Evolutionary conservation across 2,329 filamentous ascomycete genomes (phyloP).

Genomic region (Acephala macrosclerotiorum): DNA sequence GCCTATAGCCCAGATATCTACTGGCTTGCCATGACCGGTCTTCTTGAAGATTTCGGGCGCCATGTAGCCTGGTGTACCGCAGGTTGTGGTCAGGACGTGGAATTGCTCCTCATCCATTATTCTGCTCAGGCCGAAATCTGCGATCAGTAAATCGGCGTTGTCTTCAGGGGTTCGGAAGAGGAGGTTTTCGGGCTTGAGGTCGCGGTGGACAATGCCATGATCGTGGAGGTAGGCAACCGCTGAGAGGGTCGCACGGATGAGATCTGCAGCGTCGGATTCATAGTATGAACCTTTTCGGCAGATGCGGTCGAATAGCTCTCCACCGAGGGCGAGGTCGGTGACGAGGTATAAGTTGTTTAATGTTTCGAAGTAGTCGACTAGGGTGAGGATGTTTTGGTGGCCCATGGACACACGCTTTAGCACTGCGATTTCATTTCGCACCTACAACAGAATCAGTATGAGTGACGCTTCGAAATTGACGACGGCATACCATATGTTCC

Average conservation of each 20-base stretch:
- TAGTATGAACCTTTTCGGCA: conserved; percentile 99
- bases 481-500: conserved; percentile 85
- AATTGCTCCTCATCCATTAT: conserved; percentile 99
- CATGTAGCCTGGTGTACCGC: conserved; percentile 98
- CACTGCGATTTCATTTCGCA: conserved; percentile 97
- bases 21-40: conserved; percentile 95
- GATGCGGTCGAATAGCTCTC: conserved; percentile 97
- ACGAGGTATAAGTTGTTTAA: conserved; percentile 99
- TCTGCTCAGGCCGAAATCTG: conserved; percentile 92
- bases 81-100: conserved; percentile 96
- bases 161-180: conserved; percentile 97
- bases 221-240: conserved; percentile 99
- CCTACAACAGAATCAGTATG: conserved; percentile 56
- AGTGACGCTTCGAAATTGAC: conserved; percentile 7
- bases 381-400: conserved; percentile 95
- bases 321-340: conserved; percentile 93
- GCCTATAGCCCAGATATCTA: conserved; percentile 97
- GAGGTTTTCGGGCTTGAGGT: conserved; percentile 96
- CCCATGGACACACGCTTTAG: conserved; percentile 99
- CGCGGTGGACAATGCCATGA: conserved; percentile 97
- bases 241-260: conserved; percentile 92
- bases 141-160: conserved; percentile 95
- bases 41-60: conserved; percentile 99
- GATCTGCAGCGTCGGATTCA: conserved; percentile 93
- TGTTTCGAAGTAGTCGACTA: conserved; percentile 99